A percentile compares a stretch with the other conserved stretches of the same genome.
Evolutionary conservation across 2,329 filamentous ascomycete species (phyloP).

Genomic region (Colletotrichum musicola): DNA sequence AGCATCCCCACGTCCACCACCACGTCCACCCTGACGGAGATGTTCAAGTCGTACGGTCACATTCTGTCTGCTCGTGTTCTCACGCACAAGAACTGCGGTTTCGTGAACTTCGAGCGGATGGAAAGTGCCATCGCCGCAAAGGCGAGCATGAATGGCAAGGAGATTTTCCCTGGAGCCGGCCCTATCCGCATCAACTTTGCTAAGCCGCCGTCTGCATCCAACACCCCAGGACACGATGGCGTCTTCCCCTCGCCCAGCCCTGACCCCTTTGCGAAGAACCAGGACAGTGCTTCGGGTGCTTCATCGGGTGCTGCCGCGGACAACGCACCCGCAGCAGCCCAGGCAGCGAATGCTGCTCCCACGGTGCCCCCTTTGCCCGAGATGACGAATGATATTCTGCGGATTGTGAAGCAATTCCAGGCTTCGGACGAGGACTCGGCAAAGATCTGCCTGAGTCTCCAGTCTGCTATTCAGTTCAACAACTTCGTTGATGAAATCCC

Average conservation of each 20-base stretch:
- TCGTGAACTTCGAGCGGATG: conserved; percentile 94
- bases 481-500: conserved; percentile 86
- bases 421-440: conserved; percentile 82
- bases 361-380: conserved; percentile 80
- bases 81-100: conserved; percentile 98
- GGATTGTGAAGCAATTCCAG: conserved; percentile 90
- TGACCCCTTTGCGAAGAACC: conserved; percentile 78
- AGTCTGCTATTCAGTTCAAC: conserved; percentile 81
- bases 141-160: conserved; percentile 90
- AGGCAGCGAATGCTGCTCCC: conserved; percentile 63
- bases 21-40: conserved; percentile 91
- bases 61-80: conserved; percentile 93
- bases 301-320: conserved; percentile 55
- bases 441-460: conserved; percentile 79
- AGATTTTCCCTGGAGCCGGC: conserved; percentile 97
- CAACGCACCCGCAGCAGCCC: conserved; percentile 45
- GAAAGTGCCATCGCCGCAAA: conserved; percentile 94
- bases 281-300: conserved; percentile 57
- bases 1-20: conserved; percentile 98
- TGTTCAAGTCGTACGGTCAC: conserved; percentile 92
- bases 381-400: conserved; percentile 84
- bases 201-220: conserved; percentile 91
- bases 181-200: conserved; percentile 97
- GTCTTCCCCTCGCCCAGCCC: conserved; percentile 92
- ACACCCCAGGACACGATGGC: conserved; percentile 89